Base-by-base conservation (phyloP, 1,139 yeast species). In the Taphrina populina region DNA sequence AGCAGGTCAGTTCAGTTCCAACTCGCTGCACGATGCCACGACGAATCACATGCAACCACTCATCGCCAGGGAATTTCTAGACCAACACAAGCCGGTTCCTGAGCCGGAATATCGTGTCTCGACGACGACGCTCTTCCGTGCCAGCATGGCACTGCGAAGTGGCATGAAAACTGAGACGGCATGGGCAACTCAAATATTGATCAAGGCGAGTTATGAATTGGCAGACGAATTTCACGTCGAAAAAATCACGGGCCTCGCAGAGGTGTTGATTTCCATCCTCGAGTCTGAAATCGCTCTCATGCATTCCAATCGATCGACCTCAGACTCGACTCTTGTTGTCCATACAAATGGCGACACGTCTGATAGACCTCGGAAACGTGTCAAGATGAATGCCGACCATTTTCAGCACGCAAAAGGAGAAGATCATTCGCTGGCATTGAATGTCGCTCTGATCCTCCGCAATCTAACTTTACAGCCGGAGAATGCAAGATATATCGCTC, bases 391-490 rank as follows among this genome's bases (percentile, higher is more conserved):
- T 19, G n/a, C 29, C n/a, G n/a, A n/a, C n/a, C n/a, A n/a, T n/a
- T n/a, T n/a, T n/a, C n/a, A n/a, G n/a, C n/a, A n/a, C n/a, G n/a
- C n/a, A n/a, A n/a, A n/a, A n/a, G n/a, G n/a, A n/a, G n/a, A n/a
- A n/a, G n/a, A n/a, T n/a, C n/a, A n/a, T n/a, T n/a, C n/a, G n/a
- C n/a, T 66, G 61, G 75, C 82, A 55, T 73, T 83, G 52, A 88
- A 84, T 65, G 76, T 86, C 1, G 75, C 84, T 53, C 74, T 92
- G 57, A 77, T 87, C 20, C 72, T 92, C 57, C 76, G 97, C 64
- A 92, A 92, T 68, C 73, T 87, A 57, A 78, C 85, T 1, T 94
- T 92, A 66, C 96, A 88, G 66, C 78, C 86, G 13, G 83, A 78
- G 40, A 86, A 88, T 64, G 95, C 95, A 39, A 90, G 85, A 67